Percentiles rank a stretch among this genome's conserved stretches.
phyloP scores from a whole-genome alignment of 2,329 filamentous ascomycete genomes.

The Epichloe scottii region DNA sequence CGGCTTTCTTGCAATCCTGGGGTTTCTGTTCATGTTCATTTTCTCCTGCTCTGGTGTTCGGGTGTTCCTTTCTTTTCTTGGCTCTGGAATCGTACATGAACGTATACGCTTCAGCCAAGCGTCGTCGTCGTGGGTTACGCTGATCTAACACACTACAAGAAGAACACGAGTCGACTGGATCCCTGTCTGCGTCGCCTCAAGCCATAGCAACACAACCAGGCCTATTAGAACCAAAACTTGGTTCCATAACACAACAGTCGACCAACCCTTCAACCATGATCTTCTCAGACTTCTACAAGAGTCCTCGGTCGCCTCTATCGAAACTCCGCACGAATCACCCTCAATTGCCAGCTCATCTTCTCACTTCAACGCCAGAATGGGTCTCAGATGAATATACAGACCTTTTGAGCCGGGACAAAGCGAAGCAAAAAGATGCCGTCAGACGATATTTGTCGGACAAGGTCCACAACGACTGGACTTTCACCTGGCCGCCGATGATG shows the following conservation, averaged over 20 bases:
- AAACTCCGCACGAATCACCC: constrained; percentile 33
- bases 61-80: background rate
- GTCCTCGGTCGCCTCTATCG: constrained; percentile 38
- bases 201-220: background rate
- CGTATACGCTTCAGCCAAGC: background rate
- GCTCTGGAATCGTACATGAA: background rate
- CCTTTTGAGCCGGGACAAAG: constrained; percentile 48
- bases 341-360: constrained; percentile 17
- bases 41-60: background rate
- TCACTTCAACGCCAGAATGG: constrained; percentile 21
- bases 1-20: no score
- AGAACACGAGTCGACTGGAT: background rate
- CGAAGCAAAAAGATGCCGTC: constrained; percentile 50
- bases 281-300: constrained; percentile 48
- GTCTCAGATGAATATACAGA: constrained; percentile 44
- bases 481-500: constrained; percentile 37
- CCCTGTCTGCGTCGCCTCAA: background rate
- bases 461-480: constrained; percentile 48
- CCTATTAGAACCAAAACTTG: background rate
- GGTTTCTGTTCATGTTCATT: background rate
- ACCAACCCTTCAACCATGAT: constrained; percentile 28
- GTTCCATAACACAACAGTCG: background rate
- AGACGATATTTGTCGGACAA: constrained; percentile 40
- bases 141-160: background rate
- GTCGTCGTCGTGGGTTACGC: background rate